Conservation (phyloP, 75 land plant genomes). For the Sequoiadendron giganteum region DNA sequence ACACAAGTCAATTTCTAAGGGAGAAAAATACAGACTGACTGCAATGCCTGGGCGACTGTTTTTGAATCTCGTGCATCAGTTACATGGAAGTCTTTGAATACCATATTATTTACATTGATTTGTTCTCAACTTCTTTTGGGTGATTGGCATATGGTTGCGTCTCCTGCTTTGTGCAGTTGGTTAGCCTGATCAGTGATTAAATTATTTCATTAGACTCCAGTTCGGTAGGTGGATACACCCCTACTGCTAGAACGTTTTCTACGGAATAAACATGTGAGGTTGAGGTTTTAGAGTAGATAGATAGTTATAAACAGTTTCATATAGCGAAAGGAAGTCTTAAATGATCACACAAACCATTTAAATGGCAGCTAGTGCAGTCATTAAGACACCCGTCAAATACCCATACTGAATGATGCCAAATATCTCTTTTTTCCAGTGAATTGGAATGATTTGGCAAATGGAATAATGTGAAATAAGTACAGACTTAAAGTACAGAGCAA, state of each 20-base stretch:
- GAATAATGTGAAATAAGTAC: too few species aligned
- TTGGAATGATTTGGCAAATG: not conserved
- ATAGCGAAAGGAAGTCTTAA: not conserved
- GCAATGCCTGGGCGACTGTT: not conserved
- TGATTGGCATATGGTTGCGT: not conserved
- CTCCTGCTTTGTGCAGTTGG: not conserved
- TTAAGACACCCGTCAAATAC: not conserved
- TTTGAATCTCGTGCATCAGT: not conserved
- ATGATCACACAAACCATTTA: not conserved
- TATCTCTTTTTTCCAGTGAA: too few species aligned
- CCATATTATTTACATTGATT: not conserved
- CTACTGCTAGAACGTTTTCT: not conserved
- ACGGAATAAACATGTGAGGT: not conserved
- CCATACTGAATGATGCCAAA: not conserved
- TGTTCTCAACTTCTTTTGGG: not conserved
- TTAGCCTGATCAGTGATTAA: not conserved
- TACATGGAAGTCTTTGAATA: not conserved
- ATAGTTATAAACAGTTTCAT: not conserved
- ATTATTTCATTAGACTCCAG: not conserved
- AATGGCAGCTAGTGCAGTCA: not conserved
- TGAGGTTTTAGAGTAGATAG: not conserved
- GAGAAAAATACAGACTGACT: not conserved
- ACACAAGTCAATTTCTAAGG: not conserved
- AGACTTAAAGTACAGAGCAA: too few species aligned
- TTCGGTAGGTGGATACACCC: not conserved